phyloP scores from a whole-genome alignment of 2,329 filamentous ascomycete genomes.

The Cladosporium oxysporum region DNA sequence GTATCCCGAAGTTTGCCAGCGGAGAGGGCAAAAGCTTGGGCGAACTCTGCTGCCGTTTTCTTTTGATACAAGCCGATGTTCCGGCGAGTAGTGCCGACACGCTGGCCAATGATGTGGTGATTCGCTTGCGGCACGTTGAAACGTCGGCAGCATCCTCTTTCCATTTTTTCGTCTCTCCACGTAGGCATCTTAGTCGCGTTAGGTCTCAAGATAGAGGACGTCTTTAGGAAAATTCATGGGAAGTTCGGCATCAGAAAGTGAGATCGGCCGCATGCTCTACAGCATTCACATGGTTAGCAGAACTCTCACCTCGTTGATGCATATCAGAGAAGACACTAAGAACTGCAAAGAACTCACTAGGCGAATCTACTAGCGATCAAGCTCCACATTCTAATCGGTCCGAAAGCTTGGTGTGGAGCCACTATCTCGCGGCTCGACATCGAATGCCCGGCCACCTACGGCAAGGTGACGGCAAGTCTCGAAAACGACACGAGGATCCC shows the following conservation, averaged over 20 bases:
- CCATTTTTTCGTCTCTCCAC: not conserved
- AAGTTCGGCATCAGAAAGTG: not conserved
- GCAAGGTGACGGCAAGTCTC: slow-evolving; percentile 11
- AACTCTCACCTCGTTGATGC: not conserved
- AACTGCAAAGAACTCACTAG: slow-evolving; percentile 18
- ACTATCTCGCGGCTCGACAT: slow-evolving; percentile 11
- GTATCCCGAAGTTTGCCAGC: slow-evolving; percentile 10
- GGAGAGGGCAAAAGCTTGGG: slow-evolving; percentile 12
- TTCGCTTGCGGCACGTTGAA: slow-evolving; percentile 19
- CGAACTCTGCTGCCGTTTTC: not conserved
- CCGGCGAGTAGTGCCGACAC: slow-evolving; percentile 8
- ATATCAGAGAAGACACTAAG: slow-evolving; percentile 20
- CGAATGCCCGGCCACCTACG: slow-evolving; percentile 7
- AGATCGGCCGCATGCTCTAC: not conserved
- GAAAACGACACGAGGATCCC: slow-evolving; percentile 18
- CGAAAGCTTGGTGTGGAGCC: slow-evolving; percentile 19
- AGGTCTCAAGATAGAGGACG: not conserved
- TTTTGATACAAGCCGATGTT: slow-evolving; percentile 14
- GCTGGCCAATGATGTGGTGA: slow-evolving; percentile 7
- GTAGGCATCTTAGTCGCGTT: not conserved
- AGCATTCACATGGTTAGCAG: not conserved
- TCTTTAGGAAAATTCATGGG: not conserved
- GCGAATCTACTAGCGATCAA: slow-evolving; percentile 11
- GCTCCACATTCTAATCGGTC: slow-evolving; percentile 21
- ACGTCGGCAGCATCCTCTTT: slow-evolving; percentile 8